phyloP scores from a whole-genome alignment of 306 rosid species.

The Quercus gilva region DNA sequence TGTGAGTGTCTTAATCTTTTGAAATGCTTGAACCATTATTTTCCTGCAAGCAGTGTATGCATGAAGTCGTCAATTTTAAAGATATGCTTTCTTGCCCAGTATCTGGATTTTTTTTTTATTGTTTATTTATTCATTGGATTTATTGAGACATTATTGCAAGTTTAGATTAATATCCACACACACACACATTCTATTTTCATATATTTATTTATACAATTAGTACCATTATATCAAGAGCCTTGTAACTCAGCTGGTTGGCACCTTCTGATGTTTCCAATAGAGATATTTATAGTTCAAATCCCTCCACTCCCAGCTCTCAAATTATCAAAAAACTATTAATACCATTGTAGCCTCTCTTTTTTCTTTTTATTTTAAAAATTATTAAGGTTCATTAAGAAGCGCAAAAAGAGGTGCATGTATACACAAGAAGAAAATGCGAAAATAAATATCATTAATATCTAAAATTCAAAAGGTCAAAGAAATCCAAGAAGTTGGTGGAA shows the following conservation, averaged over 20 bases:
- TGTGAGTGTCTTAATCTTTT: constrained; percentile 52
- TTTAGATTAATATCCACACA: background rate
- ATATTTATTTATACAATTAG: background rate
- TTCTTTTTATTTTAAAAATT: no score
- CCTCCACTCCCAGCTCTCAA: no score
- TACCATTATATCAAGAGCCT: background rate
- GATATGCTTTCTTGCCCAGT: background rate
- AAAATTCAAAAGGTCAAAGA: no score
- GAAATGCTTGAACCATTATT: constrained; percentile 12
- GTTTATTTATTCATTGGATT: background rate
- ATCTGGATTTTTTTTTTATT: background rate
- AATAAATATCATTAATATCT: no score
- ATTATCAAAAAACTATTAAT: no score
- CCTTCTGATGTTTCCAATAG: no score
- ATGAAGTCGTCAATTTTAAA: background rate
- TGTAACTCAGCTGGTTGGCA: background rate
- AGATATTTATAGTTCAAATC: no score
- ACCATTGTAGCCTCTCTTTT: no score
- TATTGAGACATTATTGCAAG: background rate
- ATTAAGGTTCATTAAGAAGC: no score
- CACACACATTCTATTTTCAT: background rate
- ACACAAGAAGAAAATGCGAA: no score
- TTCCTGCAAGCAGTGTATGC: constrained; percentile 13
- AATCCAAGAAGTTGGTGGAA: no score
- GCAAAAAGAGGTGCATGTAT: no score